Conservation (phyloP, 2,329 filamentous ascomycete species). For the Phialophora macrospora region DNA sequence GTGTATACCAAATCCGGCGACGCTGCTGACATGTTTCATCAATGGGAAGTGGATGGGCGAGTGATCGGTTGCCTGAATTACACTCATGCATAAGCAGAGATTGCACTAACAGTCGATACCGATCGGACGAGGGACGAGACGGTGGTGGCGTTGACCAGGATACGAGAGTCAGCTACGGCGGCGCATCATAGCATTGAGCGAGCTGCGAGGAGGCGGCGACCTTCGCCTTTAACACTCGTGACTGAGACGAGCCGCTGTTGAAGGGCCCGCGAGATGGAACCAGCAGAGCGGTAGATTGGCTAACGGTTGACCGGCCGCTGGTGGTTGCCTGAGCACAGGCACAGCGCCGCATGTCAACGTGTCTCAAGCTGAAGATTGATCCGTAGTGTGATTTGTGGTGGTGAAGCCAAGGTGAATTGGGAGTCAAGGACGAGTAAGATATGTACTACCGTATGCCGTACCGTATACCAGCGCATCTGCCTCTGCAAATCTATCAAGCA, state of each 20-base stretch:
- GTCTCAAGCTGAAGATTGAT: no score
- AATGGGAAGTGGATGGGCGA: neutral
- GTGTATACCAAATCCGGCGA: neutral
- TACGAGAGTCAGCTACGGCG: neutral
- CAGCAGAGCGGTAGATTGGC: neutral
- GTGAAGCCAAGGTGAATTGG: no score
- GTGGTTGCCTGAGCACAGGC: no score
- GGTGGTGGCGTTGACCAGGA: neutral
- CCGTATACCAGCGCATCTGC: no score
- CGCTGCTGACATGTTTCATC: constrained; percentile 2
- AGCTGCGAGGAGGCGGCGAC: neutral
- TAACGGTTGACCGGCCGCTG: neutral
- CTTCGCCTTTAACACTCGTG: neutral
- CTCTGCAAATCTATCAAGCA: no score
- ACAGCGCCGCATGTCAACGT: no score
- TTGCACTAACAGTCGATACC: neutral
- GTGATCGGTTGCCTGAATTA: neutral
- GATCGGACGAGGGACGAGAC: neutral
- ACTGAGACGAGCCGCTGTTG: neutral
- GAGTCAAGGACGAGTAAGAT: no score
- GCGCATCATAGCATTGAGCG: no score
- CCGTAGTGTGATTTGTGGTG: no score
- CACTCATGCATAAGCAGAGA: neutral
- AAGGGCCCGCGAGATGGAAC: neutral
- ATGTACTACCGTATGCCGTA: no score